These are phyloP conservation scores for Gossypium ekmanianum DNA, from an alignment of 345 rosid genomes.

Conservation along the genomic window DNA sequence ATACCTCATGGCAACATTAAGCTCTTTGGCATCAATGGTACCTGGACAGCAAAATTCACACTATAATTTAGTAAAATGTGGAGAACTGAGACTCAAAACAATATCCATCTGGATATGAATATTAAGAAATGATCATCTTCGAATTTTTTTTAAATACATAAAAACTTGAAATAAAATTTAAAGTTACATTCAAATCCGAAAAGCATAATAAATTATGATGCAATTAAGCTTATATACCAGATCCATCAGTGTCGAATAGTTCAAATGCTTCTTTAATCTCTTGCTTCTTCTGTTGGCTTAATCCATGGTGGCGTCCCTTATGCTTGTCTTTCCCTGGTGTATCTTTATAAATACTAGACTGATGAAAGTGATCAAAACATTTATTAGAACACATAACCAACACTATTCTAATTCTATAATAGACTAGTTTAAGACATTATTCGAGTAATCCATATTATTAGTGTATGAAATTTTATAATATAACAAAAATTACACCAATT, in stretches of 20 bases:
- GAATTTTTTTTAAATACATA: too few species aligned
- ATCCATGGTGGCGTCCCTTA: slow-evolving; percentile 67
- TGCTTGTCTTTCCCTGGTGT: slow-evolving; percentile 61
- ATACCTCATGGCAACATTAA: slow-evolving; percentile 97
- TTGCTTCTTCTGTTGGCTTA: slow-evolving; percentile 67
- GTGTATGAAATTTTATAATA: too few species aligned
- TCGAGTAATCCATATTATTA: background rate
- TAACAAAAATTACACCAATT: too few species aligned
- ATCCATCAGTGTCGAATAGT: slow-evolving; percentile 89
- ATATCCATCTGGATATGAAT: too few species aligned
- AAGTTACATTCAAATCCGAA: background rate
- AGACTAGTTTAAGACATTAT: background rate
- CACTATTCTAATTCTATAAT: background rate
- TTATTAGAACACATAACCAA: background rate
- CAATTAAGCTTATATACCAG: slow-evolving; percentile 38
- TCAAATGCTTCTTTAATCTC: slow-evolving; percentile 96
- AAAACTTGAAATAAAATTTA: too few species aligned
- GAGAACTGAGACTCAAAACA: too few species aligned
- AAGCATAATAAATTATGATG: background rate
- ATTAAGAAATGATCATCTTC: too few species aligned
- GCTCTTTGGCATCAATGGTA: slow-evolving; percentile 94
- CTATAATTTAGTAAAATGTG: background rate
- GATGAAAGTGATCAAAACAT: background rate
- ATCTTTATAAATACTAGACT: slow-evolving; percentile 53
- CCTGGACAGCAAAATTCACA: slow-evolving; percentile 31